Conservation (phyloP, 1,284 basidiomycete species). For the Ceratobasidium theobromae region DNA sequence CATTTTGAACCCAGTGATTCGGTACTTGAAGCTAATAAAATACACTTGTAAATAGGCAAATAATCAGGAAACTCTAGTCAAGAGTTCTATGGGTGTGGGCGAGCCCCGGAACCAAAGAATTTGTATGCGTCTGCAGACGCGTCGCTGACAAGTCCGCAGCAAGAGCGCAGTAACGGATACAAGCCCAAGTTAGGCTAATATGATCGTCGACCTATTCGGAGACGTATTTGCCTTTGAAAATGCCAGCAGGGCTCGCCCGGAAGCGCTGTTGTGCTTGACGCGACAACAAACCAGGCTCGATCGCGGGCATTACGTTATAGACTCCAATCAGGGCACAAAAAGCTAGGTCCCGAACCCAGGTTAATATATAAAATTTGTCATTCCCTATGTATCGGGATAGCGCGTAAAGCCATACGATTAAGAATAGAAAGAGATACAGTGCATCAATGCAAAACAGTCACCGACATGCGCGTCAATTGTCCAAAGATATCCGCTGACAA, state of each 20-base stretch:
- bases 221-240: not conserved
- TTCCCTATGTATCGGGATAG: not conserved
- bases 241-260: not conserved
- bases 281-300: not conserved
- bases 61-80: not conserved
- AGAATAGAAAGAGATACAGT: conserved; percentile 29
- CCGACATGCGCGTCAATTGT: conserved; percentile 54
- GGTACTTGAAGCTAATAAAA: not conserved
- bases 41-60: not conserved
- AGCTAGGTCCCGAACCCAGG: no score
- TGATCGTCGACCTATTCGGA: not conserved
- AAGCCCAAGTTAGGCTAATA: not conserved
- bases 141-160: not conserved
- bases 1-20: no score
- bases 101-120: not conserved
- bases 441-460: conserved; percentile 34
- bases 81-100: no score
- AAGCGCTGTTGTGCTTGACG: not conserved
- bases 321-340: not conserved
- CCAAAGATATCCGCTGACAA: conserved; percentile 91
- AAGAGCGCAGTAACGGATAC: not conserved
- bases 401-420: not conserved
- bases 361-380: no score
- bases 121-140: not conserved
- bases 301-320: not conserved